Percentiles rank a stretch among this genome's conserved stretches.
Evolutionary conservation across 768 basidiomycete genomes (phyloP).

Genomic region (Rhodotorula diobovata): DNA sequence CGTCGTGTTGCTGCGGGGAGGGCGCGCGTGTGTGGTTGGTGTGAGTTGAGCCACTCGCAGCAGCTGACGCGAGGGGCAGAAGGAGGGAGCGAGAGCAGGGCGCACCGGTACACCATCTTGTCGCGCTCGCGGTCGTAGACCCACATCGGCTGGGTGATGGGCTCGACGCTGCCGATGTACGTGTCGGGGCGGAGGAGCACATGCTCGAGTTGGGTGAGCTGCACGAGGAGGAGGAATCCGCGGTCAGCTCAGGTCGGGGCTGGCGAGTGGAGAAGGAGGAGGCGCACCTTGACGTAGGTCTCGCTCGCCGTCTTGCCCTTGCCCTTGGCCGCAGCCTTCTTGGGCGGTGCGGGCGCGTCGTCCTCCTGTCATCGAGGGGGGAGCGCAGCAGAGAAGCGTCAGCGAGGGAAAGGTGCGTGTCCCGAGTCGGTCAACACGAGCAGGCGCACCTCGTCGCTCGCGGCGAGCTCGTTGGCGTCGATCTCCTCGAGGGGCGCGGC

Average conservation of each 20-base stretch:
- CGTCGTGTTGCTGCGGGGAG: slow-evolving; percentile 51
- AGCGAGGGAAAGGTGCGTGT: no score
- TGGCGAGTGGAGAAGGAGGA: neutral
- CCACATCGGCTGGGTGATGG: slow-evolving; percentile 83
- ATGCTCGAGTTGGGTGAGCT: slow-evolving; percentile 94
- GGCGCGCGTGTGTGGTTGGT: slow-evolving; percentile 41
- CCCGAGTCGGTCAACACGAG: neutral
- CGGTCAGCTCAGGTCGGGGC: neutral
- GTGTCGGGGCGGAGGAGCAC: slow-evolving; percentile 86
- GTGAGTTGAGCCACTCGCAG: neutral
- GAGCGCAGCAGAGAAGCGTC: no score
- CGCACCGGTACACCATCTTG: slow-evolving; percentile 74
- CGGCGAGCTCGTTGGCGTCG: slow-evolving; percentile 15
- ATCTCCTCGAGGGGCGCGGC: slow-evolving; percentile 49
- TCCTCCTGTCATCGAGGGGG: slow-evolving; percentile 42
- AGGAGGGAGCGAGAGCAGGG: neutral
- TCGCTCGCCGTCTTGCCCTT: slow-evolving; percentile 40
- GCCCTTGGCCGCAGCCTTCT: slow-evolving; percentile 40
- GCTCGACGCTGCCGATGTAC: slow-evolving; percentile 94
- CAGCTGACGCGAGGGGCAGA: no score
- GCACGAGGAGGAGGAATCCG: neutral
- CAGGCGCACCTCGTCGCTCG: slow-evolving; percentile 43
- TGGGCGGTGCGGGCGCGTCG: slow-evolving; percentile 45
- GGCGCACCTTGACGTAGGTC: slow-evolving; percentile 35
- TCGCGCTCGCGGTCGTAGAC: slow-evolving; percentile 79